These are phyloP conservation scores for Alternaria alternata DNA, from an alignment of 2,329 filamentous ascomycete genomes.

Conservation along the genomic window DNA sequence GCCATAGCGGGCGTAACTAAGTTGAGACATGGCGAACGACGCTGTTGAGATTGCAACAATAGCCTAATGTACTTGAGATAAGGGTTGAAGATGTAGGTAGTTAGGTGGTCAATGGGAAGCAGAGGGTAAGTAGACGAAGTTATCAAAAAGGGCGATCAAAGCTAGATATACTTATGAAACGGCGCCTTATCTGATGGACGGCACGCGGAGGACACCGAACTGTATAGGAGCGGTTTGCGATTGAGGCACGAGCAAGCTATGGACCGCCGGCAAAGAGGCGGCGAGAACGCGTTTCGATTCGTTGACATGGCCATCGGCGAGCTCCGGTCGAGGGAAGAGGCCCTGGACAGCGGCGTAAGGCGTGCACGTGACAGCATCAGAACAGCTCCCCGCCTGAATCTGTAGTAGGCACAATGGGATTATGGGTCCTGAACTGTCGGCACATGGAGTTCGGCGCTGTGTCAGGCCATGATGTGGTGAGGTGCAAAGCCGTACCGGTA, in stretches of 20 bases:
- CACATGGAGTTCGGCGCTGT: conserved; percentile 23
- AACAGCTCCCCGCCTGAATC: conserved; percentile 19
- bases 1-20: conserved; percentile 74
- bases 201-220: conserved; percentile 45
- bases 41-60: conserved; percentile 1
- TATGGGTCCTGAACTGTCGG: conserved; percentile 14
- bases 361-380: conserved; percentile 34
- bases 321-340: conserved; percentile 37
- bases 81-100: conserved; percentile 2
- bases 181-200: conserved; percentile 41
- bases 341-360: conserved; percentile 26
- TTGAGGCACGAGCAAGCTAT: conserved; percentile 30
- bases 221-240: conserved; percentile 29
- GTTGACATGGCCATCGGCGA: conserved; percentile 46
- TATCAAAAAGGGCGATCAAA: conserved; percentile 24
- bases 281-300: conserved; percentile 35
- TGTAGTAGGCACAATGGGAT: conserved; percentile 14
- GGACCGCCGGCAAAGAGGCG: conserved; percentile 30
- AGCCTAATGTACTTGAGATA: not conserved
- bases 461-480: conserved; percentile 40
- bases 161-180: conserved; percentile 39
- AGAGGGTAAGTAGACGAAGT: conserved; percentile 18
- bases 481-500: conserved; percentile 6
- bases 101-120: conserved; percentile 13
- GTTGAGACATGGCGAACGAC: conserved; percentile 53